Evolutionary conservation across 2,329 filamentous ascomycete species (phyloP), one percentile per base, ranked within the genome.

Genomic region (Colletotrichum sp.): DNA sequence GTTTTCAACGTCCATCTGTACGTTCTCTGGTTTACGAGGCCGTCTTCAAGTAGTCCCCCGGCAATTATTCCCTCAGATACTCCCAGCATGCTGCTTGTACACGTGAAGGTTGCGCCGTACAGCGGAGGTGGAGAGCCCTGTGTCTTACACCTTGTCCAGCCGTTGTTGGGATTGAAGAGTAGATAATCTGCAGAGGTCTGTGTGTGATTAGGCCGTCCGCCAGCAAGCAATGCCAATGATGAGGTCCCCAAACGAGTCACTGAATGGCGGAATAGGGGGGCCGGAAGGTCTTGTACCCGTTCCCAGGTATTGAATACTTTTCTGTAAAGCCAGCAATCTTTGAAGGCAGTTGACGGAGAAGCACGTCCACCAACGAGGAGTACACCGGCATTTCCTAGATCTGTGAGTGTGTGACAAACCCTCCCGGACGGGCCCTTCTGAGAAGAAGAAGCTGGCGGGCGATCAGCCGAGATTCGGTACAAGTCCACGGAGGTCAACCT

Each of bases 351-450:
- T 15, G 92, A 88, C 6, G 96, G 96, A 9, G 95, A 96, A n/a
- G 90, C 88, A 75, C 96, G 90, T 7, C 96, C 96, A 28, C 96
- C 96, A 34, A 91, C 89, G 62, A 98, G 86, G 13, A 98, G 84
- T 75, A 89, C 89, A 18, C 90, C 90, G 27, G 85, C 83, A 39
- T 87, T 85, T 3, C 88, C 89, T 7, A 97, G 82, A 65, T 91
- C 87, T 25, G 94, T 96, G 25, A 96, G 87, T 0, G 94, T 94
- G 82, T 97, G 95, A 79, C 95, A 97, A 88, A 96, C 93, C 60
- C 93, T 85, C 66, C 82, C 82, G 6, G 84, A 78, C 27, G 89
- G 89, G 0, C 85, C 85, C 6, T 78, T 66, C 16, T 72, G 79
- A 70, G 22, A 75, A n/a, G 76, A 74, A 78, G 60, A 70, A 67